These are phyloP conservation scores for Xylaria sp. DNA, from an alignment of 2,329 filamentous ascomycete species.

Conservation along the genomic window DNA sequence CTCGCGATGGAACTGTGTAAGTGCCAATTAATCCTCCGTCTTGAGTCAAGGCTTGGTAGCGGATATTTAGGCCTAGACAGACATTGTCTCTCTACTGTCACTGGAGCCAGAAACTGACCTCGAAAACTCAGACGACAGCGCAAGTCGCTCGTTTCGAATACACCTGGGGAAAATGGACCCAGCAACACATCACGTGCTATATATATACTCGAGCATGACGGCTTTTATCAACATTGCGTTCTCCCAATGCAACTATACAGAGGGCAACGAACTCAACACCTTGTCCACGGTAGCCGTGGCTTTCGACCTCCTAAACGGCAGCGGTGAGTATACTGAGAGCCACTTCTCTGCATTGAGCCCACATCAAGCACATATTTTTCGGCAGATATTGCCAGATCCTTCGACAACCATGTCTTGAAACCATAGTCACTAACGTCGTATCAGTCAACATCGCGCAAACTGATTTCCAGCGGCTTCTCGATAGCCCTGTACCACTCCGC, in stretches of 20 bases:
- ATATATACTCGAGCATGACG: slow-evolving; percentile 49
- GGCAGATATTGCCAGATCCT: not conserved
- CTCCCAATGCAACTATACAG: slow-evolving; percentile 41
- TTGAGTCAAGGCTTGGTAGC: not conserved
- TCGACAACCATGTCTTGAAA: not conserved
- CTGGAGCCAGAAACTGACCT: slow-evolving; percentile 22
- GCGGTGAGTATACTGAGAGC: slow-evolving; percentile 31
- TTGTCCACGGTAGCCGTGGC: slow-evolving; percentile 43
- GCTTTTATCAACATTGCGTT: slow-evolving; percentile 47
- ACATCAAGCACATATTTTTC: not conserved
- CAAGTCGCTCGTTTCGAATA: slow-evolving; percentile 49
- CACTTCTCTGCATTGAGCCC: not conserved
- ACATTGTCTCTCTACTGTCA: not conserved
- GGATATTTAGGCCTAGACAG: not conserved
- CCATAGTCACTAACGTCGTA: slow-evolving; percentile 7
- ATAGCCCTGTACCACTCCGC: slow-evolving; percentile 44
- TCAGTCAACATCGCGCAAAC: slow-evolving; percentile 43
- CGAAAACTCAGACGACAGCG: slow-evolving; percentile 43
- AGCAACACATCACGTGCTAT: slow-evolving; percentile 47
- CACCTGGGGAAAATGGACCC: slow-evolving; percentile 47
- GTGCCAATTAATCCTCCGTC: not conserved
- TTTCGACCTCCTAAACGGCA: slow-evolving; percentile 46
- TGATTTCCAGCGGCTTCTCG: slow-evolving; percentile 43
- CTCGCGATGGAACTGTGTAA: slow-evolving; percentile 51
- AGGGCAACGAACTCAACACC: slow-evolving; percentile 35